Conservation (phyloP, 164 flowering plant species). For the Vitis amurensis region DNA sequence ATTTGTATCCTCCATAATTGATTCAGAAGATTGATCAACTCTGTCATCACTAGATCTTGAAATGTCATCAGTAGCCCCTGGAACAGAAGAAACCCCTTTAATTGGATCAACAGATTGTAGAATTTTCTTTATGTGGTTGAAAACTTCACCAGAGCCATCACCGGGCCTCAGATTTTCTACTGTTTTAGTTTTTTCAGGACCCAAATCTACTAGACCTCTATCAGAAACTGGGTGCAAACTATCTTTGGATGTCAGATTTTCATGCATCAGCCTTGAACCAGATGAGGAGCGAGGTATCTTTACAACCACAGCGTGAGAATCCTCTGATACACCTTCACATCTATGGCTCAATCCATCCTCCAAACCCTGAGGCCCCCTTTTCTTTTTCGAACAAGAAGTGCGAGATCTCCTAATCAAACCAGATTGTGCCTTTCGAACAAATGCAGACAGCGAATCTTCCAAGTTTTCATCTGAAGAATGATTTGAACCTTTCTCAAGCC, state of each 20-base stretch:
- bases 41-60: constrained; percentile 1
- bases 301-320: background rate
- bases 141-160: constrained; percentile 14
- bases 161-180: constrained; percentile 11
- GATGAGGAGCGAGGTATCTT: constrained; percentile 13
- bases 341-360: constrained; percentile 22
- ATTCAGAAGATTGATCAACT: constrained; percentile 5
- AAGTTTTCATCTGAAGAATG: constrained; percentile 27
- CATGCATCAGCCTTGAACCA: constrained; percentile 7
- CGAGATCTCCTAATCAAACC: constrained; percentile 31
- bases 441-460: constrained; percentile 43
- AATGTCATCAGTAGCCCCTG: constrained; percentile 5
- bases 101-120: background rate
- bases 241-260: constrained; percentile 15
- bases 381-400: constrained; percentile 21
- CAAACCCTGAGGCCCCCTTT: constrained; percentile 12
- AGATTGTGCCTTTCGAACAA: constrained; percentile 44
- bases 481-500: constrained; percentile 13
- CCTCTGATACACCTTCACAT: constrained; percentile 24
- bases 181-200: constrained; percentile 8
- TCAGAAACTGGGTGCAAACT: constrained; percentile 2
- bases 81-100: constrained; percentile 8
- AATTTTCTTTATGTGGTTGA: constrained; percentile 5
- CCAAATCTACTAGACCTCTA: constrained; percentile 8
- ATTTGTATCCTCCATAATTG: constrained; percentile 7